These are phyloP conservation scores for Dipodascus geniculatus DNA, from an alignment of 805 yeast species.

Conservation along the genomic window DNA sequence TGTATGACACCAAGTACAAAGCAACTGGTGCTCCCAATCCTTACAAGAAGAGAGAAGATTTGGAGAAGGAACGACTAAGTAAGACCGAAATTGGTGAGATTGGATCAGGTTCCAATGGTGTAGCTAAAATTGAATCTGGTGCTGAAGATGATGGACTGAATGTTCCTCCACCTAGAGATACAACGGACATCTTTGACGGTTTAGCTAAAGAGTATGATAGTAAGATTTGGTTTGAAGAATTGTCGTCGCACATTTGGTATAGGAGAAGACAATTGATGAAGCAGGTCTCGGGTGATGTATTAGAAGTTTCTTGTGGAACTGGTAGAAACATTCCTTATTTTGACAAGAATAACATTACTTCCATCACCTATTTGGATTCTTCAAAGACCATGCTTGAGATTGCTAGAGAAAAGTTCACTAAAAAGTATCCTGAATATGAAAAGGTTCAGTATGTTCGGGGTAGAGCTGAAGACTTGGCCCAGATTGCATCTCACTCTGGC, in stretches of 20 bases:
- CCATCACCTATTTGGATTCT: constrained; percentile 79
- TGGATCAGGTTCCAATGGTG: not conserved
- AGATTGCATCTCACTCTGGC: constrained; percentile 34
- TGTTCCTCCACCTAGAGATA: constrained; percentile 64
- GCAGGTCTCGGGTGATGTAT: constrained; percentile 73
- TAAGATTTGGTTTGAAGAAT: constrained; percentile 66
- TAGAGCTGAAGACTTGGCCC: constrained; percentile 68
- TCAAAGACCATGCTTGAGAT: constrained; percentile 77
- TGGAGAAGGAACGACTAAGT: constrained; percentile 9
- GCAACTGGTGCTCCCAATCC: constrained; percentile 26
- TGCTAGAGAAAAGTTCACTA: constrained; percentile 60
- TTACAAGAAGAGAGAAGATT: constrained; percentile 14
- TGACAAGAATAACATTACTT: constrained; percentile 44
- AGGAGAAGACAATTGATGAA: constrained; percentile 72
- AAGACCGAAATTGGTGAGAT: constrained; percentile 9
- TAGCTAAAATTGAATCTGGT: too few relatives aligned
- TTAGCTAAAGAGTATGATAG: constrained; percentile 77
- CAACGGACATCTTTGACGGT: constrained; percentile 45
- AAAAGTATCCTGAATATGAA: constrained; percentile 50
- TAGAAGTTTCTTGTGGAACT: constrained; percentile 93
- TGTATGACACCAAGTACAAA: constrained; percentile 24
- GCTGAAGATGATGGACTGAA: constrained; percentile 10
- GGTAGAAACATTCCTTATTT: constrained; percentile 82
- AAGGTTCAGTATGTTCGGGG: constrained; percentile 85
- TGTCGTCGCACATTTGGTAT: constrained; percentile 33